Conservation (phyloP, 2,329 filamentous ascomycete species). For the Alternaria triticimaculans region DNA sequence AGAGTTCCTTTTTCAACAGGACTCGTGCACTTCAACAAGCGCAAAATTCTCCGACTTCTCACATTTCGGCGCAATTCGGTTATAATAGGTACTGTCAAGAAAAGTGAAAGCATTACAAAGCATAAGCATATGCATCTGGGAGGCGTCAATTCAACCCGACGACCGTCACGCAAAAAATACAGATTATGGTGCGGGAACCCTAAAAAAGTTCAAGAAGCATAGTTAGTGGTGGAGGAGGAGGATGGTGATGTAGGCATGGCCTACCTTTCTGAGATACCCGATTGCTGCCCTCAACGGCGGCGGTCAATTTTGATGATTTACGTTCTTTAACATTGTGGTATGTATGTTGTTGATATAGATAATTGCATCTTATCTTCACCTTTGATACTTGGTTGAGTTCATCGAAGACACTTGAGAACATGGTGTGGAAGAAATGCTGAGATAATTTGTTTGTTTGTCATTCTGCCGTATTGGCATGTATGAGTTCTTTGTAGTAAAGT, state of each 20-base stretch:
- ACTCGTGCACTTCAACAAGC: conserved; percentile 29
- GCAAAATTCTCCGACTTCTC: conserved; percentile 3
- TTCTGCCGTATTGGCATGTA: background rate
- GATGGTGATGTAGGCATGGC: background rate
- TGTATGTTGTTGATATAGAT: background rate
- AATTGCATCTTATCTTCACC: background rate
- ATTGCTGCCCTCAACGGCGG: conserved; percentile 37
- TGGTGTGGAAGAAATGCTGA: background rate
- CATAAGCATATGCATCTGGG: conserved; percentile 32
- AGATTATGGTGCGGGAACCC: conserved; percentile 8
- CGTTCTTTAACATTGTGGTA: background rate
- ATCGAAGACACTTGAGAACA: background rate
- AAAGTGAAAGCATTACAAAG: background rate
- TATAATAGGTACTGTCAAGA: too few relatives aligned
- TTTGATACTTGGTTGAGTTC: background rate
- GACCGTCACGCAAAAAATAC: conserved; percentile 35
- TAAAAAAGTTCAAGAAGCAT: conserved; percentile 11
- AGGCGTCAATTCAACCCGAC: conserved; percentile 52
- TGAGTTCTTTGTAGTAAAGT: background rate
- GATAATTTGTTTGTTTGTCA: background rate
- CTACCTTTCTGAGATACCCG: conserved; percentile 36
- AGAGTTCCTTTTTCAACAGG: conserved; percentile 30
- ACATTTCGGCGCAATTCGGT: background rate
- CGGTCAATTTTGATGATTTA: conserved; percentile 20
- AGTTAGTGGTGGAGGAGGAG: background rate